These are phyloP conservation scores for Mycena alexandri DNA, from an alignment of 768 basidiomycete genomes.

Conservation along the genomic window DNA sequence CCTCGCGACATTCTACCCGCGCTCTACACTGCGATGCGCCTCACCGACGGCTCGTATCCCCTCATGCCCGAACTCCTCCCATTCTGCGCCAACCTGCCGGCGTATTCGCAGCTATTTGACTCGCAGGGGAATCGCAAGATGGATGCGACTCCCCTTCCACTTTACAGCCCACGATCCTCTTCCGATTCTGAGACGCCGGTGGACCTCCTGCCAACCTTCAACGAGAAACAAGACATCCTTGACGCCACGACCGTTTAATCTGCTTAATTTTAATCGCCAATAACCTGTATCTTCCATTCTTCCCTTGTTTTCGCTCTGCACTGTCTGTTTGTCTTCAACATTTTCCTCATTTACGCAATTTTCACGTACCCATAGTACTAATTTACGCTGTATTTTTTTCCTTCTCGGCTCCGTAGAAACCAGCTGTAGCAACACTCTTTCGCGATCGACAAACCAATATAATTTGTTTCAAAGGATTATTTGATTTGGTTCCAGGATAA, in stretches of 20 bases:
- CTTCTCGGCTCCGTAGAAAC: slow-evolving; percentile 10
- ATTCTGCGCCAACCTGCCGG: slow-evolving; percentile 61
- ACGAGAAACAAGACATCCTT: slow-evolving; percentile 33
- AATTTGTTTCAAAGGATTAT: not conserved
- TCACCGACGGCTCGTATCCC: slow-evolving; percentile 35
- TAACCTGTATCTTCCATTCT: slow-evolving; percentile 10
- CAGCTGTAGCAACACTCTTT: slow-evolving; percentile 28
- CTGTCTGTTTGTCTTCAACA: not conserved
- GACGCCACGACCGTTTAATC: slow-evolving; percentile 29
- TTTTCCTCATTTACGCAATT: not conserved
- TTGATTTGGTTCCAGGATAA: slow-evolving; percentile 1
- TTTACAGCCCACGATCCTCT: slow-evolving; percentile 61
- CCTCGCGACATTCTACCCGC: slow-evolving; percentile 35
- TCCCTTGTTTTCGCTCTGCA: not conserved
- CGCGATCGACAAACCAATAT: not conserved
- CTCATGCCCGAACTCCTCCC: slow-evolving; percentile 26
- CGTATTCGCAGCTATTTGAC: slow-evolving; percentile 85
- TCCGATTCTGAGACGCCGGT: slow-evolving; percentile 9
- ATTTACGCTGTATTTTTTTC: slow-evolving; percentile 27
- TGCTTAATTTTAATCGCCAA: slow-evolving; percentile 23
- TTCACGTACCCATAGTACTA: slow-evolving; percentile 6
- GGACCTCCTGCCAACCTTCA: not conserved
- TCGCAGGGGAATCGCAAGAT: slow-evolving; percentile 79
- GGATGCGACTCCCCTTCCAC: slow-evolving; percentile 77
- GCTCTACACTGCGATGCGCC: slow-evolving; percentile 33